Conservation (phyloP, 1,284 basidiomycete genomes). For the Cystobasidium pallidum region DNA sequence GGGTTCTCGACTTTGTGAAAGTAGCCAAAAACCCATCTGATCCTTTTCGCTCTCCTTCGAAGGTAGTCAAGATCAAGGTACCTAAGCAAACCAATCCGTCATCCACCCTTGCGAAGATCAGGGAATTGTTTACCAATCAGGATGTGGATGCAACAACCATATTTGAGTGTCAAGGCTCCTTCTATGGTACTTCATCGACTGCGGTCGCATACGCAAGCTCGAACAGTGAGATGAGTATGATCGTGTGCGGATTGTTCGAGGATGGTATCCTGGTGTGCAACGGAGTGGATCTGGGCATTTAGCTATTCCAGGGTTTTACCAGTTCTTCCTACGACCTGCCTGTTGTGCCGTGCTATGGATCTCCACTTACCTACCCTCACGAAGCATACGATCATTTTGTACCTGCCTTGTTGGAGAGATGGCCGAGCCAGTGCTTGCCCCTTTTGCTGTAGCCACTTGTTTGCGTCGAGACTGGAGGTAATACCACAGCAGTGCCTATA, state of each 20-base stretch:
- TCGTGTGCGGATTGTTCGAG: slow-evolving; percentile 35
- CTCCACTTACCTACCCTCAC: too few relatives aligned
- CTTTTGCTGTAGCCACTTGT: too few relatives aligned
- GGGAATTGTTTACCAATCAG: not conserved
- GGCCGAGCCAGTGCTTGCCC: too few relatives aligned
- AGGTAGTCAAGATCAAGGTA: slow-evolving; percentile 29
- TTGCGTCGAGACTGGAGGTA: too few relatives aligned
- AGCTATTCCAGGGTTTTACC: too few relatives aligned
- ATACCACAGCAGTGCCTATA: too few relatives aligned
- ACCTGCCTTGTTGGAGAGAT: too few relatives aligned
- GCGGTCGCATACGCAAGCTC: not conserved
- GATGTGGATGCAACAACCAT: not conserved
- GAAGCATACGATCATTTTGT: too few relatives aligned
- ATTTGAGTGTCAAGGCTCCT: slow-evolving; percentile 27
- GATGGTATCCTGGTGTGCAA: slow-evolving; percentile 19
- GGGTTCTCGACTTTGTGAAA: slow-evolving; percentile 20
- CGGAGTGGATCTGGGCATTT: slow-evolving; percentile 12
- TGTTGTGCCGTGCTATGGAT: too few relatives aligned
- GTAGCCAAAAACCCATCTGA: slow-evolving; percentile 25
- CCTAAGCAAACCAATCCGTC: not conserved
- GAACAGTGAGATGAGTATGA: slow-evolving; percentile 10
- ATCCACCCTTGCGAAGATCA: not conserved
- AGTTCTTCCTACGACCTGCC: too few relatives aligned
- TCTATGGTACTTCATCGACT: slow-evolving; percentile 39
- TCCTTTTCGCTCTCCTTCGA: slow-evolving; percentile 19